Evolutionary conservation across 2,329 filamentous ascomycete genomes (phyloP), one percentile per base, ranked within the genome.

Genomic region (Aspergillus texensis): DNA sequence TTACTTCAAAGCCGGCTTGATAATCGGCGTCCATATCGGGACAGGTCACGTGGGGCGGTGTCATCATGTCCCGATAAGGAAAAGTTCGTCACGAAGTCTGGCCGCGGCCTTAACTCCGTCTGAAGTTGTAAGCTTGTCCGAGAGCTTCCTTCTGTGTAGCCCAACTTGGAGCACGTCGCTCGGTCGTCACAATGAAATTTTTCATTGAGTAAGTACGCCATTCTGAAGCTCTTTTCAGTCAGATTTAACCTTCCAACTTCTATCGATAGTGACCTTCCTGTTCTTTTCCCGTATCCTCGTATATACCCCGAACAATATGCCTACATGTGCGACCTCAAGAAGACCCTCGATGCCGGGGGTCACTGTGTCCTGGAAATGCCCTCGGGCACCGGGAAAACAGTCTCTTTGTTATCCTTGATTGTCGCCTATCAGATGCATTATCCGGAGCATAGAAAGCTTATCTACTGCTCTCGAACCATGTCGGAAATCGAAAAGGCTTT

Each of bases 381-480:
- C 79, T 99, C 95, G 64, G 95, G 95, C 50, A 99, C 95, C 28
- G 95, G 95, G 65, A 99, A 99, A 83, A 99, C 95, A 0, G 92
- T 99, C 30, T 97, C 95, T 11, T 84, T 99, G 5, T 84, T 99
- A 52, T 97, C 95, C 0, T 86, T 99, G 70, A 99, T 99, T 73
- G 89, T 99, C 62, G 94, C 95, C 48, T 99, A 99, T 74, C 96
- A 99, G 79, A 92, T 95, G 76, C 90, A 94, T 76, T 94, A 94
- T 73, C 93, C 94, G 3, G 93, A 97, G 75, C 92, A 95, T 72
- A 86, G 96, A 61, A 99, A 99, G 80, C 88, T 99, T 58, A 97
- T 99, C 61, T 99, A 99, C 80, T 99, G 95, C 83, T 99, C 95
- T 67, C 93, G 95, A 82, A 99, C 95, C 62, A 99, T 99, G 94